Base-by-base conservation (phyloP, 164 flowering plant species). In the Malania oleifera region DNA sequence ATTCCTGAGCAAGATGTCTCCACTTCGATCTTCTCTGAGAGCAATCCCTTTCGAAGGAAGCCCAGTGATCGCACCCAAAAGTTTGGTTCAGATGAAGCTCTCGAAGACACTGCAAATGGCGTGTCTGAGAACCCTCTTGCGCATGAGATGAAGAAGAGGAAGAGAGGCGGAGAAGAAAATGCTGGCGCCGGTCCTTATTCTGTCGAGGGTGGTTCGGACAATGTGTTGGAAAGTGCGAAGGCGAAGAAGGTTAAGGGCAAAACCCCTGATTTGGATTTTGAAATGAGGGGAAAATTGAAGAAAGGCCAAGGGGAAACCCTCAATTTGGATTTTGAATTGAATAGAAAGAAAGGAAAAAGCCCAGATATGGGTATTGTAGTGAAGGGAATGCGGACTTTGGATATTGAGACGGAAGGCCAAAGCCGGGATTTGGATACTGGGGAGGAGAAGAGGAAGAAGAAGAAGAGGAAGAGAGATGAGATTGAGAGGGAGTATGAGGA, bases 401-500 rank as follows among this genome's bases (percentile, higher is more conserved):
- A 44, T 4, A 44, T 44, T 27, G 39, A 19, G 1, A 22, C 18
- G 27, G 51, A 37, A 34, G 24, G 18, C 45, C 14, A 43, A 18
- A 61, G 4, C 5, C 25, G 54, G 6, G 57, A 43, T 15, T 23
- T 27, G 26, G 52, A 40, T 17, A 38, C 55, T 15, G 48, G 25
- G 43, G n/a, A 51, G 44, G 57, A 39, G 54, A 26, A 70, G 64
- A 63, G 47, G 75, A 71, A 64, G 70, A 82, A 73, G 80, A 86
- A 78, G 76, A 85, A 85, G 83, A 86, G 89, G 80, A 84, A 83
- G 73, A 75, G 83, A 52, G 72, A 58, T 56, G 85, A 78, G 65
- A 58, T 78, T 53, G 86, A 82, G 63, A 68, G 56, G 45, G 81
- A 77, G 44, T 86, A 86, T 19, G 96, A 89, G 67, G 76, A 53